Conservation (phyloP, 164 flowering plant genomes). For the Annona cherimola region DNA sequence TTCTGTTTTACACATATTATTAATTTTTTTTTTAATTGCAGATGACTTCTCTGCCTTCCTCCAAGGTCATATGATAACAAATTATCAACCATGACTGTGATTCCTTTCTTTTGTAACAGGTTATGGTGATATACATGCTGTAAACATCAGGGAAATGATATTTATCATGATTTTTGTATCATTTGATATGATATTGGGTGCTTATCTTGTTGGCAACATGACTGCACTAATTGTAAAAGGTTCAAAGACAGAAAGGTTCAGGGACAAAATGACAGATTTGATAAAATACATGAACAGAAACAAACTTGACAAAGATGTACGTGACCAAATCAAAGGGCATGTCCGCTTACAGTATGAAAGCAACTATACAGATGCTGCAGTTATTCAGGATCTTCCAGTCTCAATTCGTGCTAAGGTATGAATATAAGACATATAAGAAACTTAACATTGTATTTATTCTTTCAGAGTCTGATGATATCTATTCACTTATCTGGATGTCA, state of each 20-base stretch:
- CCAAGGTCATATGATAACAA: neutral
- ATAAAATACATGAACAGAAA: conserved; percentile 71
- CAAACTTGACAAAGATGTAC: conserved; percentile 45
- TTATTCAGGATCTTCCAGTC: conserved; percentile 71
- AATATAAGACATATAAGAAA: neutral
- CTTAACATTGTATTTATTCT: neutral
- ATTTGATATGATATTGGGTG: conserved; percentile 81
- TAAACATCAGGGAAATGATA: conserved; percentile 77
- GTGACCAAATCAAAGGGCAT: conserved; percentile 63
- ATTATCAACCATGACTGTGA: neutral
- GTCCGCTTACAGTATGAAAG: conserved; percentile 66
- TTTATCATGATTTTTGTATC: conserved; percentile 75
- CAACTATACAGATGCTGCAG: conserved; percentile 56
- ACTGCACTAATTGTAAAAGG: conserved; percentile 83
- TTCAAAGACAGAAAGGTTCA: conserved; percentile 67
- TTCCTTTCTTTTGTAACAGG: conserved; percentile 31
- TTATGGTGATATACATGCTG: conserved; percentile 87
- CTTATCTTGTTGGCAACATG: conserved; percentile 84
- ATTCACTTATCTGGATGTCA: neutral
- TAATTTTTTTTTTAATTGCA: neutral
- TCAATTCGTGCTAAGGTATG: conserved; percentile 68
- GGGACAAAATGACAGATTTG: conserved; percentile 76
- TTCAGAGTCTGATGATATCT: neutral
- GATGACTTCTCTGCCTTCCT: neutral
- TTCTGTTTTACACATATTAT: neutral